Evolutionary conservation across 495 filamentous ascomycete species (phyloP), one percentile per base, ranked within the genome.

Genomic region (Staphylotrichum longicolle): DNA sequence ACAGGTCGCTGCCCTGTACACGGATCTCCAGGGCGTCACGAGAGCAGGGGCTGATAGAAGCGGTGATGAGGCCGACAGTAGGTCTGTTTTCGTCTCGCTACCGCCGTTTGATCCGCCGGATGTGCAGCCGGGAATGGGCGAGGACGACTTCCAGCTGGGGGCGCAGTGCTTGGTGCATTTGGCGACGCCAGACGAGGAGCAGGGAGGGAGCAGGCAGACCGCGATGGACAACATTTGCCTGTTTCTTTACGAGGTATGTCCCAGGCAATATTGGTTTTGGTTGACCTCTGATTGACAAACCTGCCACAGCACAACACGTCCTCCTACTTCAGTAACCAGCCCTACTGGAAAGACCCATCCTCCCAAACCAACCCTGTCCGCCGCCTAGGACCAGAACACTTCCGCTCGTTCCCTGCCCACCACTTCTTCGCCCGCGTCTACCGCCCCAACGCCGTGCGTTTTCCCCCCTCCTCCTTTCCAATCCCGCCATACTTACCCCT

Each of bases 401-500:
- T 79, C 33, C 73, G 70, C 30, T 59, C 63, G 0, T 81, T 81
- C 51, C 79, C 79, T 4, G 68, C 71, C 8, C 79, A 81, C 60
- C 78, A 81, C 64, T 81, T 80, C 61, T 80, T 80, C 52, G 76
- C 72, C 30, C 74, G 79, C 2, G 72, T 80, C 27, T 81, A 77
- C 46, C 75, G 78, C 7, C 77, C 69, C 41, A 74, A 62, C 44
- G 77, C 75, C 34, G 78, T 76, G 64, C 63, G 77, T 70, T 14
- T 14, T 10, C 0, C 40, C 1, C 20, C 40, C 46, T 1, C 20
- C 20, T 27, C 20, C 20, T 27, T 27, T 27, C 20, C 20, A 8
- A 8, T 7, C 5, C 10, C 14, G 3, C 10, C 20, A 27, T 27
- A 27, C 20, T 15, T 48, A 37, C 53, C 15, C 39, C 11, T 2